Conservation (phyloP, 1,139 yeast genomes). For the Debaryomyces sp. region DNA sequence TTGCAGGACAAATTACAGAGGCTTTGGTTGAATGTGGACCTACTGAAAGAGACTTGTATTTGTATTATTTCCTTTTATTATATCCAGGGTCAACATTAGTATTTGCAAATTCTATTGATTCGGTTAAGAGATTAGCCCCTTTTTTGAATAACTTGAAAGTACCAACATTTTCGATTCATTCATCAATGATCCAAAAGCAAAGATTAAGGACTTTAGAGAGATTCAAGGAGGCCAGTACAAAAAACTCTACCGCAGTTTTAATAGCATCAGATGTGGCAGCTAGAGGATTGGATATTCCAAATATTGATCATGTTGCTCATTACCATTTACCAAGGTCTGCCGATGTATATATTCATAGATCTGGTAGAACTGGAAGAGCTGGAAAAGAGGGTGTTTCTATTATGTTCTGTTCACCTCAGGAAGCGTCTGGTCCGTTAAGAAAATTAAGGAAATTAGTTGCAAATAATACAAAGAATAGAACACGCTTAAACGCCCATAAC, state of each 20-base stretch:
- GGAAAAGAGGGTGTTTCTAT: constrained; percentile 93
- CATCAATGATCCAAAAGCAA: constrained; percentile 94
- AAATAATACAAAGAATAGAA: constrained; percentile 25
- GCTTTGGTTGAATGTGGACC: constrained; percentile 92
- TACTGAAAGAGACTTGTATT: constrained; percentile 83
- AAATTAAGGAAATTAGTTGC: constrained; percentile 71
- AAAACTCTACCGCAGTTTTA: constrained; percentile 64
- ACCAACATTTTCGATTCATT: constrained; percentile 82
- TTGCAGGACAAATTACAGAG: constrained; percentile 77
- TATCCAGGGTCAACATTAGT: constrained; percentile 91
- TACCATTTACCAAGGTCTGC: constrained; percentile 95
- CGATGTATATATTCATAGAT: constrained; percentile 91
- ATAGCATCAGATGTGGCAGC: constrained; percentile 99
- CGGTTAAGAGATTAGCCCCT: constrained; percentile 85
- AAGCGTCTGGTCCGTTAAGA: constrained; percentile 82
- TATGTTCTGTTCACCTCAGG: constrained; percentile 91
- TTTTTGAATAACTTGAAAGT: constrained; percentile 69
- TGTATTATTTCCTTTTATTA: constrained; percentile 83
- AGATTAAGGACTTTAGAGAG: constrained; percentile 83
- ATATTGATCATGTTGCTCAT: constrained; percentile 92
- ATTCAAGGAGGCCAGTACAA: constrained; percentile 57
- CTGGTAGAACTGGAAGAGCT: constrained; percentile 98
- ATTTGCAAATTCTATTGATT: constrained; percentile 91
- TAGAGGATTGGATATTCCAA: constrained; percentile 92
- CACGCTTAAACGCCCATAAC: constrained; percentile 39